Percentiles rank a stretch among this genome's conserved stretches.
Evolutionary conservation across 2,329 filamentous ascomycete genomes (phyloP).

Genomic region (Botrytis cinerea): DNA sequence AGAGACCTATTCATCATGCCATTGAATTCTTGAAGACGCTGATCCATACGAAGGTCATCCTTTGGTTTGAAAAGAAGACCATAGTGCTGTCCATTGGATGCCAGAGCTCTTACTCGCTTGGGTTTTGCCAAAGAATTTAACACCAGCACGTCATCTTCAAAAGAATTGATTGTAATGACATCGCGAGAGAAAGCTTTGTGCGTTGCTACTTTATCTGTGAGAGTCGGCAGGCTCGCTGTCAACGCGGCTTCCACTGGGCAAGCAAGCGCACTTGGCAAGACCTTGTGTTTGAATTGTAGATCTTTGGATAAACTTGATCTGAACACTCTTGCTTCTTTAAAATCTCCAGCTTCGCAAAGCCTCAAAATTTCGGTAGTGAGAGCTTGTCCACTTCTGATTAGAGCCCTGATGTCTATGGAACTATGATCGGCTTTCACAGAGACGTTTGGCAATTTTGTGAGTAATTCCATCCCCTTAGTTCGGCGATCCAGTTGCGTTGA

Average conservation of each 20-base stretch:
- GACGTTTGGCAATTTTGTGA: slow-evolving; percentile 50
- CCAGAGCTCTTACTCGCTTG: slow-evolving; percentile 82
- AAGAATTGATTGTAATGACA: slow-evolving; percentile 76
- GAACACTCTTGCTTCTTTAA: slow-evolving; percentile 65
- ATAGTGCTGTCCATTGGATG: slow-evolving; percentile 86
- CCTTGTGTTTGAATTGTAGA: slow-evolving; percentile 80
- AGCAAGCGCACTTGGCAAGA: slow-evolving; percentile 79
- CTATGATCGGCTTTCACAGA: slow-evolving; percentile 55
- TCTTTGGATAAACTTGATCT: slow-evolving; percentile 74
- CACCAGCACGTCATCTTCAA: slow-evolving; percentile 86
- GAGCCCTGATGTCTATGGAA: slow-evolving; percentile 62
- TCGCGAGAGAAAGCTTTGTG: slow-evolving; percentile 89
- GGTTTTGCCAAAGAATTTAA: slow-evolving; percentile 91
- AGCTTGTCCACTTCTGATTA: slow-evolving; percentile 78
- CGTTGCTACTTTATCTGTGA: slow-evolving; percentile 69
- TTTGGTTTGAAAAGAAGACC: slow-evolving; percentile 96
- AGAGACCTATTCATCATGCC: slow-evolving; percentile 94
- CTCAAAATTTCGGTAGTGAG: slow-evolving; percentile 79
- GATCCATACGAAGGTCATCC: slow-evolving; percentile 95
- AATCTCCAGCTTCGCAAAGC: slow-evolving; percentile 77
- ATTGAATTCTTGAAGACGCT: slow-evolving; percentile 99
- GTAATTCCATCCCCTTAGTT: slow-evolving; percentile 53
- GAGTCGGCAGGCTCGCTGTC: slow-evolving; percentile 75
- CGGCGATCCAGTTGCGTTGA: slow-evolving; percentile 72
- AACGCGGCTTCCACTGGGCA: slow-evolving; percentile 86